Base-by-base conservation (phyloP, 2,329 filamentous ascomycete genomes). In the Phyllosticta citribraziliensis region DNA sequence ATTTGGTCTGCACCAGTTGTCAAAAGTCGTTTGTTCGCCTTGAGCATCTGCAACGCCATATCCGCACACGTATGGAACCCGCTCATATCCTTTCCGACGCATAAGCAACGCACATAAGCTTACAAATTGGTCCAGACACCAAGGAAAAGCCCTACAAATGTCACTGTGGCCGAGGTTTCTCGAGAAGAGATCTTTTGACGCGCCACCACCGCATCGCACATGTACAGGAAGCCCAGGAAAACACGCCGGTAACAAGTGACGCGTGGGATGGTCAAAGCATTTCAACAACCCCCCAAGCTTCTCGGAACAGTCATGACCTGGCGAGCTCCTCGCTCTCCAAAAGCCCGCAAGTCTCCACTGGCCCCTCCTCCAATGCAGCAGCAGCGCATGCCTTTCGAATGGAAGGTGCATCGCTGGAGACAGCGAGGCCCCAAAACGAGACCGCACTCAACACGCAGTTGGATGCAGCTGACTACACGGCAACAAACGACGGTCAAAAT, bases 131-230 rank as follows among this genome's bases (percentile, higher is more conserved):
- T 55, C 30, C 57, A 71, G 69, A 70, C 61, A 70, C 69, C 10
- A 63, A 68, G 61, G 69, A 71, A 51, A 70, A 71, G 60, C 69
- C 69, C 1, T 71, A 67, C 60, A 57, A 61, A 40, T 71, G 69
- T 63, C 63, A 65, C 30, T 71, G 69, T 59, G 66, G 69, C 50
- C 65, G 66, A 30, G 64, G 66, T 1, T 70, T 70, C 55, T 69
- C 67, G 17, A 65, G 69, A 12, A 68, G 68, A 40, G 69, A 70
- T 58, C 64, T 71, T 5, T 66, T 71, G 25, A 71, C 69, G 4
- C 64, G 69, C 20, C 69, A 70, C 58, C 70, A 69, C 67, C 67
- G 69, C 10, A 66, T 71, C 24, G 64, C 68, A 3, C 63, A 69
- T 14, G 67, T 19, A 47, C n/a, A 56, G 19, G 70, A 63, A 62